Evolutionary conservation across 2,329 filamentous ascomycete species (phyloP).

Genomic region (Zymoseptoria pseudotritici): DNA sequence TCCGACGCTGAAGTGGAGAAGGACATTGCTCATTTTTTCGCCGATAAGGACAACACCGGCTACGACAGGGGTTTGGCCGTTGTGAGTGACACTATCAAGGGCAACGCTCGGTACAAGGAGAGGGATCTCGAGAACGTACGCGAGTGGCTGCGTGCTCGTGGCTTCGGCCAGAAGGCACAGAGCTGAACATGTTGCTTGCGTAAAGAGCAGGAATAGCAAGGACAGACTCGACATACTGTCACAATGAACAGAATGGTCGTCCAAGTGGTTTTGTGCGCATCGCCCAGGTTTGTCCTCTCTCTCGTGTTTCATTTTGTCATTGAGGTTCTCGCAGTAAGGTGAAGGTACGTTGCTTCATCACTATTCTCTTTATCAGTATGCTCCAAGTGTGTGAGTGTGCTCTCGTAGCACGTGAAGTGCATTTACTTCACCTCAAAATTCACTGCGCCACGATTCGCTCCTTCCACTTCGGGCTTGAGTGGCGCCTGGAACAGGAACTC

Average conservation of each 20-base stretch:
- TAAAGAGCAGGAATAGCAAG: neutral
- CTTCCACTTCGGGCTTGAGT: neutral
- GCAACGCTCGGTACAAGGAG: constrained; percentile 72
- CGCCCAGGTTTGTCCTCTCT: neutral
- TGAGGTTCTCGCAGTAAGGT: neutral
- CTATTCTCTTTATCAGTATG: no score
- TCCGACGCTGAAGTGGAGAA: constrained; percentile 59
- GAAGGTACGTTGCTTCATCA: no score
- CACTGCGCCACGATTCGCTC: neutral
- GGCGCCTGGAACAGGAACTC: neutral
- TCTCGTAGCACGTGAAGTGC: neutral
- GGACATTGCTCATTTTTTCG: constrained; percentile 81
- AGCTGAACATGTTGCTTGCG: neutral
- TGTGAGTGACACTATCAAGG: constrained; percentile 76
- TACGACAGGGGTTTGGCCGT: constrained; percentile 83
- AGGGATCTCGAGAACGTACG: constrained; percentile 65
- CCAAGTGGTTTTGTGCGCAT: neutral
- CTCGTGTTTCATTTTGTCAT: neutral
- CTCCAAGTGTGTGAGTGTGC: neutral
- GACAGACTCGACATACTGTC: neutral
- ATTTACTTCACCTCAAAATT: neutral
- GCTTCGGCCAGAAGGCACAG: constrained; percentile 39
- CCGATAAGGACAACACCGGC: constrained; percentile 72
- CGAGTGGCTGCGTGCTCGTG: constrained; percentile 67
- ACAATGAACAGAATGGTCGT: neutral